Conservation (phyloP, 257 asterid species). For the Capsicum rhomboideum region DNA sequence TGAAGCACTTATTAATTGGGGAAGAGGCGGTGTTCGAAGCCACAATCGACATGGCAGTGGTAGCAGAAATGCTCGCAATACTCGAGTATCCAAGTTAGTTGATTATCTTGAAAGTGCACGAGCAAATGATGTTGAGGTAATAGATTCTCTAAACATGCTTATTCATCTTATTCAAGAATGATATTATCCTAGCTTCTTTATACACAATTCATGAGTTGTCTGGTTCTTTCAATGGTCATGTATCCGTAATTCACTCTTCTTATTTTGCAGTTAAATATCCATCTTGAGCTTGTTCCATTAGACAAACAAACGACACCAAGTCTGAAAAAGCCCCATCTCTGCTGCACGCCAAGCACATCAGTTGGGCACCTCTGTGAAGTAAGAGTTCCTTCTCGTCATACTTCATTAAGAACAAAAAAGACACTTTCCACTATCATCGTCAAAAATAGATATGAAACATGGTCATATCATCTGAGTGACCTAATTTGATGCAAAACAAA, state of each 20-base stretch:
- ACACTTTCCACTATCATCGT: not conserved
- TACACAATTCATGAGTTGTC: not conserved
- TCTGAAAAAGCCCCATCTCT: slow-evolving; percentile 18
- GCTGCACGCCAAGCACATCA: slow-evolving; percentile 17
- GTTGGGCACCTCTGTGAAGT: slow-evolving; percentile 20
- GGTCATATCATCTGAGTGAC: not conserved
- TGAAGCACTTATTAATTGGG: slow-evolving; percentile 28
- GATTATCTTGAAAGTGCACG: slow-evolving; percentile 13
- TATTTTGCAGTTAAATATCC: slow-evolving; percentile 24
- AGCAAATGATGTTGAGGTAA: slow-evolving; percentile 14
- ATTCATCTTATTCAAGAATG: not conserved
- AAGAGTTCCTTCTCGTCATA: not conserved
- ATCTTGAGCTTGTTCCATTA: slow-evolving; percentile 15
- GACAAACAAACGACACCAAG: slow-evolving; percentile 18
- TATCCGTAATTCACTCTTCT: not conserved
- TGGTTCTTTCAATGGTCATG: not conserved
- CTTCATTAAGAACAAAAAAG: not conserved
- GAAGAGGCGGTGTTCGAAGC: slow-evolving; percentile 33
- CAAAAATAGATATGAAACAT: not conserved
- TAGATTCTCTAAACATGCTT: not conserved
- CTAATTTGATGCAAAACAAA: not conserved
- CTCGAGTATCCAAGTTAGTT: slow-evolving; percentile 19
- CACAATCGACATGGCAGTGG: slow-evolving; percentile 24
- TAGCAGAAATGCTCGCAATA: slow-evolving; percentile 14
- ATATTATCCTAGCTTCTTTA: not conserved